These are phyloP conservation scores for Spatholobus suberectus DNA, from an alignment of 306 rosid genomes.

Conservation along the genomic window DNA sequence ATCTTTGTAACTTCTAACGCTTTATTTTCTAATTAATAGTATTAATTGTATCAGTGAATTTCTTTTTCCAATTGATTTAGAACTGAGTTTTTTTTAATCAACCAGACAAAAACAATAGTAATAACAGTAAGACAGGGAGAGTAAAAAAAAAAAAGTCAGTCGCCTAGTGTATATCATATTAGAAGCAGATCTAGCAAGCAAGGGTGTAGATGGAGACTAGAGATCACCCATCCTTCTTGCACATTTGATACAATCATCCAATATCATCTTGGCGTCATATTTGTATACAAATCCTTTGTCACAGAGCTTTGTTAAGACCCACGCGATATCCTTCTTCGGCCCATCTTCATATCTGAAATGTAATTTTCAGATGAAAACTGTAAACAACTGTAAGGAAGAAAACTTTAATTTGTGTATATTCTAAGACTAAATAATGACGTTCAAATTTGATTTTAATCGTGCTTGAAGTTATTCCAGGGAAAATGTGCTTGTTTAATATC, in stretches of 20 bases:
- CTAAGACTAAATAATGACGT: neutral
- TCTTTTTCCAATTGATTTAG: neutral
- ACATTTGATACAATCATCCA: constrained; percentile 51
- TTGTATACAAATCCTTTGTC: constrained; percentile 59
- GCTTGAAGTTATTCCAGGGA: neutral
- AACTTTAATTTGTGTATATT: neutral
- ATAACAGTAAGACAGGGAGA: neutral
- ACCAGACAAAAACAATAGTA: neutral
- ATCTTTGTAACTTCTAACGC: too few relatives aligned
- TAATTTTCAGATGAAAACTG: neutral
- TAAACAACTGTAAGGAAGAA: neutral
- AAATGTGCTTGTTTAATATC: neutral
- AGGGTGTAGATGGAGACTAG: constrained; percentile 24
- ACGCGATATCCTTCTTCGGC: constrained; percentile 41
- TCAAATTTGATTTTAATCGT: neutral
- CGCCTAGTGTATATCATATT: neutral
- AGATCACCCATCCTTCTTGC: constrained; percentile 49
- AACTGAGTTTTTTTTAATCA: neutral
- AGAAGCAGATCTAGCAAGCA: neutral
- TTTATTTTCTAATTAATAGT: too few relatives aligned
- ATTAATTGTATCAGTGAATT: too few relatives aligned
- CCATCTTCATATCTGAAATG: constrained; percentile 52
- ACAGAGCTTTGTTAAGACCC: constrained; percentile 50
- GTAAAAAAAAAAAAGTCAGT: neutral
- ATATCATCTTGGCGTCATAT: constrained; percentile 48